phyloP scores from a whole-genome alignment of 2,329 filamentous ascomycete species.

The Venturia oleaginea region DNA sequence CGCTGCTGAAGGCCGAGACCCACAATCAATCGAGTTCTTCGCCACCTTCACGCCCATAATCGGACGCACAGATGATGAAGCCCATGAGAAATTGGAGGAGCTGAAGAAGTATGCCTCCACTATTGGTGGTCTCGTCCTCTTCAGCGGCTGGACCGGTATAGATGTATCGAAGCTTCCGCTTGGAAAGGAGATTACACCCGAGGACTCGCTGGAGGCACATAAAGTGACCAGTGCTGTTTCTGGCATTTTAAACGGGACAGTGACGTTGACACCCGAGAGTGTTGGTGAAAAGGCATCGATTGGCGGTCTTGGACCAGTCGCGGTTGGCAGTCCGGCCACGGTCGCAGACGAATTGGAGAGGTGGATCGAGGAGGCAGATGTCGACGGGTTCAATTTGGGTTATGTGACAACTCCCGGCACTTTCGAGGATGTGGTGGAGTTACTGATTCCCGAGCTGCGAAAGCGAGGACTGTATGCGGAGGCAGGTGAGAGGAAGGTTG shows the following conservation, averaged over 20 bases:
- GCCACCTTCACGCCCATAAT: slow-evolving; percentile 29
- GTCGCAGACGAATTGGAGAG: slow-evolving; percentile 9
- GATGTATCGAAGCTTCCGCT: slow-evolving; percentile 47
- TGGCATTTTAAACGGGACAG: slow-evolving; percentile 16
- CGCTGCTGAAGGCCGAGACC: slow-evolving; percentile 44
- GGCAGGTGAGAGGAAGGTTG: not conserved
- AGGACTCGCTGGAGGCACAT: slow-evolving; percentile 17
- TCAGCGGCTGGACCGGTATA: slow-evolving; percentile 52
- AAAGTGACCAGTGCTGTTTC: slow-evolving; percentile 25
- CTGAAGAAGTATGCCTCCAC: slow-evolving; percentile 44
- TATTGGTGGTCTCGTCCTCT: slow-evolving; percentile 46
- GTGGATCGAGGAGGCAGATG: slow-evolving; percentile 4
- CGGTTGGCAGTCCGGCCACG: slow-evolving; percentile 28
- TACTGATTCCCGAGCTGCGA: slow-evolving; percentile 51
- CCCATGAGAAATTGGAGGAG: slow-evolving; percentile 42
- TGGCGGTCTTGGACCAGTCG: slow-evolving; percentile 21
- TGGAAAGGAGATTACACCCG: slow-evolving; percentile 45
- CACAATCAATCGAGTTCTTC: slow-evolving; percentile 46
- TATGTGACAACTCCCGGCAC: slow-evolving; percentile 1
- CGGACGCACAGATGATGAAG: slow-evolving; percentile 36
- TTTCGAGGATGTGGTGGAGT: slow-evolving; percentile 48
- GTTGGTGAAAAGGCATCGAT: slow-evolving; percentile 24
- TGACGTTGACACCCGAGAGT: slow-evolving; percentile 20
- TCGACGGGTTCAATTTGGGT: slow-evolving; percentile 5
- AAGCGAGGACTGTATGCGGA: slow-evolving; percentile 35